Percentiles rank a stretch among this genome's conserved stretches.
Conservation (phyloP, 441 rosid species). For the Flueggea neowawraea region DNA sequence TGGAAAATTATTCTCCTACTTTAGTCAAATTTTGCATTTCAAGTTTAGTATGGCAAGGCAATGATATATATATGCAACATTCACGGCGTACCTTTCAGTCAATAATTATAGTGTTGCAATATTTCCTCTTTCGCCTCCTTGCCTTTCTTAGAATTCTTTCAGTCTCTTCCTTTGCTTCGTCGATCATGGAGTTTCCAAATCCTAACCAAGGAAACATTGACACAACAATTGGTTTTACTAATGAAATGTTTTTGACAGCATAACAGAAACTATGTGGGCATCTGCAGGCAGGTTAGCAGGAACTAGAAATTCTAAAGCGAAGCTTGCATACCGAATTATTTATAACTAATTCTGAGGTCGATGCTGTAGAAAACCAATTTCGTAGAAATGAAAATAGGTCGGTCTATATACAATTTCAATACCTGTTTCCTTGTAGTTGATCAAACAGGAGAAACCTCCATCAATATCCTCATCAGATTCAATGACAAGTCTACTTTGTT, state of each 20-base stretch:
- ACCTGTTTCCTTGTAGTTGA: constrained; percentile 60
- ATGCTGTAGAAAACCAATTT: not conserved
- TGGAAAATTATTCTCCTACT: no score
- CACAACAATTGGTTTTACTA: not conserved
- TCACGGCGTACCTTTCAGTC: constrained; percentile 41
- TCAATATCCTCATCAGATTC: constrained; percentile 88
- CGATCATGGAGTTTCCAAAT: constrained; percentile 27
- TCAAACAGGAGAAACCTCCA: constrained; percentile 71
- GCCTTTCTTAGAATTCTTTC: constrained; percentile 67
- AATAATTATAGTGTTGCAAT: constrained; percentile 53
- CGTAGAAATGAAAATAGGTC: not conserved
- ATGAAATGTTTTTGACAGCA: not conserved
- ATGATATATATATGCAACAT: no score
- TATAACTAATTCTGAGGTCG: not conserved
- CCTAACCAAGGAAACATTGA: constrained; percentile 19
- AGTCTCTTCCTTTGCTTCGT: constrained; percentile 63
- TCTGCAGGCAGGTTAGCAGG: not conserved
- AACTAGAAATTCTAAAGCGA: not conserved
- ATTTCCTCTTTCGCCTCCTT: constrained; percentile 72
- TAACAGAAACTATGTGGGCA: not conserved
- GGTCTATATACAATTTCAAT: constrained; percentile 4
- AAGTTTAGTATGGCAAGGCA: no score
- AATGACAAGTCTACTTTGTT: constrained; percentile 30
- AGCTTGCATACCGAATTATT: no score
- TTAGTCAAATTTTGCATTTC: no score